These are phyloP conservation scores for Pseudogymnoascus sp. DNA, from an alignment of 2,329 filamentous ascomycete species.

Conservation along the genomic window DNA sequence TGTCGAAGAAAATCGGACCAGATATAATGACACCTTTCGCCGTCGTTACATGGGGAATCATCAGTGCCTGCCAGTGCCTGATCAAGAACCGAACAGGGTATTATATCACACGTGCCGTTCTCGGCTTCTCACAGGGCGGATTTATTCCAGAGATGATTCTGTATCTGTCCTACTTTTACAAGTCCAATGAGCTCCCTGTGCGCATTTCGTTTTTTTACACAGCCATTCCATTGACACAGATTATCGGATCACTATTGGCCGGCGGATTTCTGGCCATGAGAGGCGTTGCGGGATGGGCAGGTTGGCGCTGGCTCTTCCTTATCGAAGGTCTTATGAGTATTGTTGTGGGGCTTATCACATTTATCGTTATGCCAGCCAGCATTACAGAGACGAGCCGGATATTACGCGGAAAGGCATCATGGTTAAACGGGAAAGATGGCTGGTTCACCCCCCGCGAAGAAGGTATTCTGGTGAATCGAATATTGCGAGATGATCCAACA, in stretches of 20 bases:
- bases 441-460: conserved; percentile 55
- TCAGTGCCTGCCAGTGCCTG: conserved; percentile 37
- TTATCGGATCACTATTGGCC: conserved; percentile 44
- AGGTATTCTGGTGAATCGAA: conserved; percentile 55
- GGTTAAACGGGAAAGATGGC: conserved; percentile 47
- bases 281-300: conserved; percentile 41
- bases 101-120: conserved; percentile 12
- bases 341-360: conserved; percentile 42
- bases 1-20: conserved; percentile 46
- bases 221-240: not conserved
- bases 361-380: conserved; percentile 47
- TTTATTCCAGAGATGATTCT: conserved; percentile 21
- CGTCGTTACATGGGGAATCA: conserved; percentile 40
- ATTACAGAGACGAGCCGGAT: conserved; percentile 45
- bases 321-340: conserved; percentile 37
- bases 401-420: conserved; percentile 31
- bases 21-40: conserved; percentile 42
- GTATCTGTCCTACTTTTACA: conserved; percentile 18
- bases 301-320: conserved; percentile 46
- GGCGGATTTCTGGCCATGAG: conserved; percentile 45
- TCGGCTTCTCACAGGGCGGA: conserved; percentile 17
- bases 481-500: conserved; percentile 42
- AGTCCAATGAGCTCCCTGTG: conserved; percentile 16
- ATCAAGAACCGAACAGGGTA: conserved; percentile 21
- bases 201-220: conserved; percentile 18